Percentiles rank a stretch among this genome's conserved stretches.
These are phyloP conservation scores for Clarireedia hainanense DNA, from an alignment of 2,329 filamentous ascomycete genomes.

Conservation along the genomic window DNA sequence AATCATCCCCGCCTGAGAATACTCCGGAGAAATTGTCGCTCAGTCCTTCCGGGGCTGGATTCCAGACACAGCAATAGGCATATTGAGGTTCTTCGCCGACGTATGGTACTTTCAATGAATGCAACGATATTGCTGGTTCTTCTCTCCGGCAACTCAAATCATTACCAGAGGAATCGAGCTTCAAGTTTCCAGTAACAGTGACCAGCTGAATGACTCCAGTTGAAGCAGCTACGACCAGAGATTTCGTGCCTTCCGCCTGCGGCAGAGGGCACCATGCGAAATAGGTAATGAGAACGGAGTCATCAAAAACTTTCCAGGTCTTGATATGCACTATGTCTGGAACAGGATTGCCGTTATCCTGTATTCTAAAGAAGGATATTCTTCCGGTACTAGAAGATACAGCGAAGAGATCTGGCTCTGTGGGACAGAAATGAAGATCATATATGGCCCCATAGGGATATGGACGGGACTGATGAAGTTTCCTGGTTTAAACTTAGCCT, in stretches of 20 bases:
- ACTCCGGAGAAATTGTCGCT: not conserved
- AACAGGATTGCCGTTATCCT: not conserved
- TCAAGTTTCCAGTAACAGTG: conserved; percentile 1
- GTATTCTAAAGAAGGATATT: conserved; percentile 55
- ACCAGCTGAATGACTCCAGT: conserved; percentile 8
- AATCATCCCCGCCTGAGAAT: conserved; percentile 60
- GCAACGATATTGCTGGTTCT: conserved; percentile 3
- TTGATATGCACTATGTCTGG: conserved; percentile 31
- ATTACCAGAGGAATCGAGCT: not conserved
- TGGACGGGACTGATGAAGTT: conserved; percentile 47
- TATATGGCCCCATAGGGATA: conserved; percentile 65
- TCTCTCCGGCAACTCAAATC: not conserved
- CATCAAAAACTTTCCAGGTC: conserved; percentile 42
- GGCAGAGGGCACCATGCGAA: conserved; percentile 14
- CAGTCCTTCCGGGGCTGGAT: not conserved
- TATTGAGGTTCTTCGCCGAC: conserved; percentile 7
- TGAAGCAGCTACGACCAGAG: conserved; percentile 3
- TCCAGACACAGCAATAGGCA: conserved; percentile 8
- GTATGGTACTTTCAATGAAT: conserved; percentile 7
- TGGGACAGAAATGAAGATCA: conserved; percentile 73
- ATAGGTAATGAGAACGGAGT: conserved; percentile 15
- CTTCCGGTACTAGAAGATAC: conserved; percentile 71
- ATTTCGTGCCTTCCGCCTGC: not conserved
- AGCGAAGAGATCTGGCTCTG: conserved; percentile 51
- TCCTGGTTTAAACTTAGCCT: conserved; percentile 32